Evolutionary conservation across 441 rosid species (phyloP).

Genomic region (Eruca vesicaria): DNA sequence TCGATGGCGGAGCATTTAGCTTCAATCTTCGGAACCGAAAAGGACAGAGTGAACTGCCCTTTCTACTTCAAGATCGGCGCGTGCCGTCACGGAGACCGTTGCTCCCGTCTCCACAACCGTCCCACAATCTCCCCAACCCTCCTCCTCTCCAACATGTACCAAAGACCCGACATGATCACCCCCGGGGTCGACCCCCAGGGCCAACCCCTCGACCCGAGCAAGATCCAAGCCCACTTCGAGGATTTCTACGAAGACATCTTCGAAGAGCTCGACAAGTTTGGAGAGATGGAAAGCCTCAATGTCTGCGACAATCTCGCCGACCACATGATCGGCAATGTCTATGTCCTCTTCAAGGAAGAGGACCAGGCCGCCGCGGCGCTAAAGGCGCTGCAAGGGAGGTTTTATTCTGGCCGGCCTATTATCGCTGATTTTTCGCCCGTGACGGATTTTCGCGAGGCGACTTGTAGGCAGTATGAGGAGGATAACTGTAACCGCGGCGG

Average conservation of each 20-base stretch:
- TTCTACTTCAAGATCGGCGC: constrained; percentile 63
- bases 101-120: constrained; percentile 57
- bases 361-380: constrained; percentile 79
- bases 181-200: constrained; percentile 51
- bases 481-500: constrained; percentile 42
- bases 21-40: constrained; percentile 58
- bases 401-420: constrained; percentile 73
- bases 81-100: constrained; percentile 42
- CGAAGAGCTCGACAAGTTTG: constrained; percentile 35
- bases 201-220: constrained; percentile 47
- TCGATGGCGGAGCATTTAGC: constrained; percentile 36
- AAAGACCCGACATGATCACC: neutral
- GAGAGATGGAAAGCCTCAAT: constrained; percentile 67
- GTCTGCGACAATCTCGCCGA: constrained; percentile 53
- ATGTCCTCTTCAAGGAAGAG: constrained; percentile 80
- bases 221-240: constrained; percentile 60
- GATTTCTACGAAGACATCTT: constrained; percentile 39
- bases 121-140: constrained; percentile 38
- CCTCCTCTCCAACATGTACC: constrained; percentile 27
- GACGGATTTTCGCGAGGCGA: constrained; percentile 81
- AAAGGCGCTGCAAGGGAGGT: constrained; percentile 58
- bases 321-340: constrained; percentile 59
- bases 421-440: constrained; percentile 79
- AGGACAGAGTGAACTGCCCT: constrained; percentile 68
- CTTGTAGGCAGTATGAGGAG: constrained; percentile 81